phyloP scores from a whole-genome alignment of 2,329 filamentous ascomycete genomes.

The Rhynchosporium secalis region DNA sequence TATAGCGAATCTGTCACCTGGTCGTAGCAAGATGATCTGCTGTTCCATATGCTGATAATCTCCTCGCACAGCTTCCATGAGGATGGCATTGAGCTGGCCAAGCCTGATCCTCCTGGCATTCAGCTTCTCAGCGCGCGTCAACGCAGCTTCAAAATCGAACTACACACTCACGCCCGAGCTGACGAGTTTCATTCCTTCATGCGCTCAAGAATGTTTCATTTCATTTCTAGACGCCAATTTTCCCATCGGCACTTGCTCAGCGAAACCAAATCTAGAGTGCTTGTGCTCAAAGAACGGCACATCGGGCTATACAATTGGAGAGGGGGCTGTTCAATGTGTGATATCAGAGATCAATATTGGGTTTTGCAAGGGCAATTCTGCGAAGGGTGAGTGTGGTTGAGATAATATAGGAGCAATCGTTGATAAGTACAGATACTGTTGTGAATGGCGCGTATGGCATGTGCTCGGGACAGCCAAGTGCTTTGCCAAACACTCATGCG shows the following conservation, averaged over 20 bases:
- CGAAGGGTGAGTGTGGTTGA: conserved; percentile 26
- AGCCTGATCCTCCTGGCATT: conserved; percentile 36
- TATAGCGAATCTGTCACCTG: conserved; percentile 11
- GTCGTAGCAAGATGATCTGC: neutral
- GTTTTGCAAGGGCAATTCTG: conserved; percentile 52
- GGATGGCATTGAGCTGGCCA: conserved; percentile 39
- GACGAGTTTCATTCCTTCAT: conserved; percentile 43
- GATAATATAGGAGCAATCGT: neutral
- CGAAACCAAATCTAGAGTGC: conserved; percentile 56
- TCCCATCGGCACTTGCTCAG: conserved; percentile 49
- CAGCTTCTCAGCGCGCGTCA: conserved; percentile 28
- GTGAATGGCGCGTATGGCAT: conserved; percentile 57
- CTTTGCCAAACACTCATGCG: conserved; percentile 57
- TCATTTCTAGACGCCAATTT: conserved; percentile 65
- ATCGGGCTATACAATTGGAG: conserved; percentile 68
- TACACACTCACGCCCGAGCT: conserved; percentile 34
- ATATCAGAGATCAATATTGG: conserved; percentile 52
- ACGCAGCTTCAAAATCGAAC: conserved; percentile 18
- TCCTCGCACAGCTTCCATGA: conserved; percentile 29
- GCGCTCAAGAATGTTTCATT: conserved; percentile 61
- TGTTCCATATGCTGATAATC: conserved; percentile 27
- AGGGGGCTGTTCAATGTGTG: conserved; percentile 69
- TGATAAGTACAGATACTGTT: conserved; percentile 41
- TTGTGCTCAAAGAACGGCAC: conserved; percentile 61
- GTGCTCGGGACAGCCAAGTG: conserved; percentile 53